Percentiles rank a stretch among this genome's conserved stretches.
Evolutionary conservation across 306 rosid genomes (phyloP).

Genomic region (Rosa chinensis): DNA sequence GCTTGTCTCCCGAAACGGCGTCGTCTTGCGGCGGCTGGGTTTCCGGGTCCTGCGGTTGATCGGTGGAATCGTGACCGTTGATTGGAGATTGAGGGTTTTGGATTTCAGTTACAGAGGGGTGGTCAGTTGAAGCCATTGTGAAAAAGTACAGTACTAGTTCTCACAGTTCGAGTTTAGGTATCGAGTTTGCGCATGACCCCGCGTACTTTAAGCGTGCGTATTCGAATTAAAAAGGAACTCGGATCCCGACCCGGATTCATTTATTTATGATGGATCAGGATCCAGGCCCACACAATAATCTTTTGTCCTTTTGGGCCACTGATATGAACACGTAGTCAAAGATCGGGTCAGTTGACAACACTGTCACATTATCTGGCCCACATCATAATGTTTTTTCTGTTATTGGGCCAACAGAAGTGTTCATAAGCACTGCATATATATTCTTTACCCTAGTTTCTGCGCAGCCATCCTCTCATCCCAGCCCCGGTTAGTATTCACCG

Average conservation of each 20-base stretch:
- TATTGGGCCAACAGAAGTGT: too few relatives aligned
- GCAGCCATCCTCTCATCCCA: too few relatives aligned
- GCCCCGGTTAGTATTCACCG: too few relatives aligned
- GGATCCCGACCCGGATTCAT: not conserved
- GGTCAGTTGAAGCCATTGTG: slow-evolving; percentile 54
- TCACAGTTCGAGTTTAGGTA: not conserved
- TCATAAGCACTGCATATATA: too few relatives aligned
- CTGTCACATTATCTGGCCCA: too few relatives aligned
- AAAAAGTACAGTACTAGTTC: not conserved
- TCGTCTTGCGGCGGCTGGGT: slow-evolving; percentile 25
- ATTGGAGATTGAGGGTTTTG: slow-evolving; percentile 23
- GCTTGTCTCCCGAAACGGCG: slow-evolving; percentile 47
- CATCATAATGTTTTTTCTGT: too few relatives aligned
- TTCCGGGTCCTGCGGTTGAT: slow-evolving; percentile 12
- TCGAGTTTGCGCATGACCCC: not conserved
- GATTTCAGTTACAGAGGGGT: slow-evolving; percentile 37
- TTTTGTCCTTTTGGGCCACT: too few relatives aligned
- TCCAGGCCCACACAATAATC: not conserved
- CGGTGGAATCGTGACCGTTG: slow-evolving; percentile 41
- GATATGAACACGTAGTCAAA: too few relatives aligned
- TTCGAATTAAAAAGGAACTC: not conserved
- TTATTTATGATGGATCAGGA: not conserved
- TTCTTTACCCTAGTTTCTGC: too few relatives aligned
- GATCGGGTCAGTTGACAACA: too few relatives aligned
- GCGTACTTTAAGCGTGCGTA: not conserved